Evolutionary conservation across 2,329 filamentous ascomycete species (phyloP).

Genomic region (Eurotiales sp.): DNA sequence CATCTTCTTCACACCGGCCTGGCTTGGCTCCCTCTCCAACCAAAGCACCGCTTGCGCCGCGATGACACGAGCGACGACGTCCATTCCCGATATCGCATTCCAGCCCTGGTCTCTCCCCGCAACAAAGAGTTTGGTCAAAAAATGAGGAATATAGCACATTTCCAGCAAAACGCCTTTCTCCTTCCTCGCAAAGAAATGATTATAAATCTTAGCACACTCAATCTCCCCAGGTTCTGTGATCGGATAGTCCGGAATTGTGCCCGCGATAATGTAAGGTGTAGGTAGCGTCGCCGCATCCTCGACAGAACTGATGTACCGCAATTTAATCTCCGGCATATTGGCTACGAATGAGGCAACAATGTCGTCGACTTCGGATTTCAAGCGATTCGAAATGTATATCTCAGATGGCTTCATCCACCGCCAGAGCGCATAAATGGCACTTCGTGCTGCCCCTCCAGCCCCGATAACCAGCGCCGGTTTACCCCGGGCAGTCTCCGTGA

Average conservation of each 20-base stretch:
- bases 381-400: slow-evolving; percentile 76
- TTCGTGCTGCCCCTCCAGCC: slow-evolving; percentile 73
- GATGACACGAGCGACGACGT: slow-evolving; percentile 74
- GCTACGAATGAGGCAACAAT: slow-evolving; percentile 47
- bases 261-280: slow-evolving; percentile 58
- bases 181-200: slow-evolving; percentile 25
- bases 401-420: slow-evolving; percentile 64
- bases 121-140: slow-evolving; percentile 58
- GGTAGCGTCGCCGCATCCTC: slow-evolving; percentile 61
- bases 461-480: slow-evolving; percentile 70
- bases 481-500: slow-evolving; percentile 32
- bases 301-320: slow-evolving; percentile 56
- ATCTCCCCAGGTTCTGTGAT: slow-evolving; percentile 63
- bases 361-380: slow-evolving; percentile 61
- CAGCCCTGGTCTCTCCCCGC: slow-evolving; percentile 60
- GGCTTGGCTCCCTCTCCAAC: slow-evolving; percentile 53
- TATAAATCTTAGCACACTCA: slow-evolving; percentile 51
- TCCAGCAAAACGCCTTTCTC: slow-evolving; percentile 67
- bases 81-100: slow-evolving; percentile 71
- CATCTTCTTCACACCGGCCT: not conserved
- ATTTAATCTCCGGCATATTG: slow-evolving; percentile 50
- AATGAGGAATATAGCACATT: slow-evolving; percentile 77
- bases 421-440: slow-evolving; percentile 70
- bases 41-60: slow-evolving; percentile 62
- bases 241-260: slow-evolving; percentile 73